Percentiles rank a stretch among this genome's conserved stretches.
Evolutionary conservation across 768 basidiomycete genomes (phyloP).

Genomic region (Vararia minispora): DNA sequence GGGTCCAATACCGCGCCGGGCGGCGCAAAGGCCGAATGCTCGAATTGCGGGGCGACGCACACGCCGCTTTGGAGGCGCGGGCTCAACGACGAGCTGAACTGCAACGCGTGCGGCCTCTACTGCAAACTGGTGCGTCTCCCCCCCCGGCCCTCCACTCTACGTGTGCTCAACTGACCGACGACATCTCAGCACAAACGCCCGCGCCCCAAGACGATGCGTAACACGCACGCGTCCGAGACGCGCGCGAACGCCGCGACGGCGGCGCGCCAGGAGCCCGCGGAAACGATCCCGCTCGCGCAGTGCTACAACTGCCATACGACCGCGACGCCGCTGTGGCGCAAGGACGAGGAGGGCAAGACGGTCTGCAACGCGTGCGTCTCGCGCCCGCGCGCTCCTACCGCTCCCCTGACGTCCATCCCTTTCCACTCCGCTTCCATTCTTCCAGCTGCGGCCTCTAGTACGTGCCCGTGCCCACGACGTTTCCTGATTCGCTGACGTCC

Average conservation of each 20-base stretch:
- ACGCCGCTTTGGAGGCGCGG: constrained; percentile 83
- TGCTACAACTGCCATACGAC: constrained; percentile 89
- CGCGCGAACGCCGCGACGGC: constrained; percentile 51
- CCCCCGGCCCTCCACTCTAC: constrained; percentile 1
- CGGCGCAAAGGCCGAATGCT: constrained; percentile 72
- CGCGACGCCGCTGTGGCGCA: constrained; percentile 82
- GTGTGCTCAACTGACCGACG: not conserved
- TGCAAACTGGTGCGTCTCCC: constrained; percentile 51
- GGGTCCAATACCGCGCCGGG: constrained; percentile 34
- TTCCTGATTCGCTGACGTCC: not conserved
- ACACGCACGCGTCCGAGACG: constrained; percentile 61
- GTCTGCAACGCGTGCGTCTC: constrained; percentile 77
- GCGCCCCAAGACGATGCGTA: constrained; percentile 80
- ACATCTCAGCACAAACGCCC: constrained; percentile 67
- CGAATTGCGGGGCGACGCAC: constrained; percentile 82
- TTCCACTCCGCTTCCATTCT: constrained; percentile 5
- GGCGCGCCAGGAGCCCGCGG: constrained; percentile 59
- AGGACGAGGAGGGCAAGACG: constrained; percentile 85
- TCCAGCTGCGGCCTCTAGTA: constrained; percentile 68
- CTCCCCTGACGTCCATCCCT: constrained; percentile 2
- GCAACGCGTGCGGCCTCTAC: constrained; percentile 82
- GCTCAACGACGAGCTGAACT: constrained; percentile 80
- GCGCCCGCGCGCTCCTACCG: constrained; percentile 4
- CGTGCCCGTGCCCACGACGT: constrained; percentile 18
- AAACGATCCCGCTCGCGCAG: constrained; percentile 56